A percentile compares a stretch with the other conserved stretches of the same genome.
Evolutionary conservation across 345 rosid species (phyloP).

Genomic region (Microthlaspi erraticum): DNA sequence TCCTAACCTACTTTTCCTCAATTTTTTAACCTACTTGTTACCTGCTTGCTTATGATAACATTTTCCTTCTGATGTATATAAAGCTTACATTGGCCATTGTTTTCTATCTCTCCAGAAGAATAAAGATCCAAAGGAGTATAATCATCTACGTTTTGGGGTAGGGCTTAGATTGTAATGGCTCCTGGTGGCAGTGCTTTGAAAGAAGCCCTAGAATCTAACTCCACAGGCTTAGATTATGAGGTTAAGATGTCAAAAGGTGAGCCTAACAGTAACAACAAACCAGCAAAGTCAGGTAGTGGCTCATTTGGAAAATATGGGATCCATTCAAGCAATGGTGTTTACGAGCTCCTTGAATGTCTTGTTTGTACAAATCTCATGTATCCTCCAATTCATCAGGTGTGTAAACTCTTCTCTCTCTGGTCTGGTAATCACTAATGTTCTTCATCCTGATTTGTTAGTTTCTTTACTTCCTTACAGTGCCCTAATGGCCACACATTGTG

Average conservation of each 20-base stretch:
- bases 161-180: conserved; percentile 49
- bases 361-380: conserved; percentile 79
- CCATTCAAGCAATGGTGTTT: conserved; percentile 63
- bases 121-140: conserved; percentile 14
- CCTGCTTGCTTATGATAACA: conserved; percentile 24
- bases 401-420: conserved; percentile 6
- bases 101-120: conserved; percentile 31
- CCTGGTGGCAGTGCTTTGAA: conserved; percentile 62
- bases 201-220: conserved; percentile 57
- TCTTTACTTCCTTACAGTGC: conserved; percentile 51
- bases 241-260: conserved; percentile 52
- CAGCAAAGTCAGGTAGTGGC: conserved; percentile 53
- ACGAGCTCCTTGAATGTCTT: conserved; percentile 83
- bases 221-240: conserved; percentile 54
- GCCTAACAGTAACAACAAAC: conserved; percentile 51
- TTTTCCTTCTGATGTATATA: conserved; percentile 21
- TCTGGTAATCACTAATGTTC: background rate
- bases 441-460: background rate
- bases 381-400: conserved; percentile 90
- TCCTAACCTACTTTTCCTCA: conserved; percentile 27
- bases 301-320: conserved; percentile 56
- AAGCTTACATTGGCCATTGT: conserved; percentile 23
- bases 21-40: conserved; percentile 27
- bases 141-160: conserved; percentile 17
- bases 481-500: conserved; percentile 92